Percentiles rank a stretch among this genome's conserved stretches.
Conservation (phyloP, 768 basidiomycete genomes). For the Hortiboletus flavorubellus region DNA sequence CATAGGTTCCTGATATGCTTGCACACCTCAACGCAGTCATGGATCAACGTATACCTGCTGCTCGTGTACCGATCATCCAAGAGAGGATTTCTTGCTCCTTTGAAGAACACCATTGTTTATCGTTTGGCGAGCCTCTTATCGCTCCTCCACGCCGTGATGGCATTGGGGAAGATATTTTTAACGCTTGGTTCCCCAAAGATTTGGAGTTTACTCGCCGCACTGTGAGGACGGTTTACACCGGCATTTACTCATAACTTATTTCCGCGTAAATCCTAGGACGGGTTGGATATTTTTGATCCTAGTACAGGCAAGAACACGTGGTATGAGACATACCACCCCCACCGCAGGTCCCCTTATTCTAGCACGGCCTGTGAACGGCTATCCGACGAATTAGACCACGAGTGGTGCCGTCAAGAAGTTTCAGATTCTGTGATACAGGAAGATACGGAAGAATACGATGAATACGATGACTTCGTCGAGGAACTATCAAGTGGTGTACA, state of each 20-base stretch:
- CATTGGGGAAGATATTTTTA: constrained; percentile 43
- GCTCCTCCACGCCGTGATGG: constrained; percentile 34
- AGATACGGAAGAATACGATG: constrained; percentile 33
- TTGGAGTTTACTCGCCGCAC: constrained; percentile 30
- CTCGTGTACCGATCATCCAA: constrained; percentile 28
- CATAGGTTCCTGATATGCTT: constrained; percentile 24
- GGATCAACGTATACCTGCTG: constrained; percentile 19
- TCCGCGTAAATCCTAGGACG: constrained; percentile 32
- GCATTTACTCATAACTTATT: constrained; percentile 8
- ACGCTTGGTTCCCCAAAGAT: constrained; percentile 46
- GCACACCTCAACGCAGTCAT: constrained; percentile 23
- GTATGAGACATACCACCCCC: constrained; percentile 46
- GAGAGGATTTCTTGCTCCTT: constrained; percentile 41
- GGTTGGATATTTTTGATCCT: constrained; percentile 41
- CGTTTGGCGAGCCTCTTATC: constrained; percentile 35
- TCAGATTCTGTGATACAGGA: constrained; percentile 15
- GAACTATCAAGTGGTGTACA: constrained; percentile 40
- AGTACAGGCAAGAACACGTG: constrained; percentile 36
- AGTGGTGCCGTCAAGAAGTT: constrained; percentile 25
- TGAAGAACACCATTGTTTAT: constrained; percentile 47
- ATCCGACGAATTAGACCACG: constrained; percentile 9
- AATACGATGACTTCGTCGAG: constrained; percentile 38
- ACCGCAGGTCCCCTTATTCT: constrained; percentile 36
- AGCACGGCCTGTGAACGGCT: constrained; percentile 32
- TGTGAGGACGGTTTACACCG: constrained; percentile 26